These are phyloP conservation scores for Bauhinia variegata DNA, from an alignment of 306 rosid genomes.

Conservation along the genomic window DNA sequence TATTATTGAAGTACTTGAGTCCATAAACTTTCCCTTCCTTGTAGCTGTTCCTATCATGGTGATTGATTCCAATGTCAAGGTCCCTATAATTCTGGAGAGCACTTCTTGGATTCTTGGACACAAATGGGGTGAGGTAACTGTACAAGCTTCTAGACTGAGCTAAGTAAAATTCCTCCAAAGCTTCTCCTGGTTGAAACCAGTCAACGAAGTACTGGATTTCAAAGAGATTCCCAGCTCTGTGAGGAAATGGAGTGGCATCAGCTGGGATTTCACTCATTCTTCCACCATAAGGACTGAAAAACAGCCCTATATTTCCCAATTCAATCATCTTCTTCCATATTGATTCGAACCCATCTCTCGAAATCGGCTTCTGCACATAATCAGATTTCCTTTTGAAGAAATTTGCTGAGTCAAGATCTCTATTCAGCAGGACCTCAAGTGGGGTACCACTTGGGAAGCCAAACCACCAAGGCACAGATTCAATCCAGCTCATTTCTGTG, in stretches of 20 bases:
- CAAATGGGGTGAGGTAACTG: conserved; percentile 34
- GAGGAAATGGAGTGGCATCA: no score
- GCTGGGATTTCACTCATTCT: no score
- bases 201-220: no score
- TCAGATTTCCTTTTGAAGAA: no score
- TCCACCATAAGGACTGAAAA: conserved; percentile 6
- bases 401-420: conserved; percentile 3
- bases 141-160: no score
- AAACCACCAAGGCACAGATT: conserved; percentile 50
- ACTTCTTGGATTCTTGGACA: conserved; percentile 57
- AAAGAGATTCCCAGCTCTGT: no score
- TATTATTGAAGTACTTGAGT: conserved; percentile 42
- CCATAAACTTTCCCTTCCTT: conserved; percentile 51
- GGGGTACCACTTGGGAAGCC: conserved; percentile 28
- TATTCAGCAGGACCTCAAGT: conserved; percentile 37
- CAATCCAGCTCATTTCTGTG: conserved; percentile 60
- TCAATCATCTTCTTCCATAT: no score
- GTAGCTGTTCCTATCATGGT: conserved; percentile 29
- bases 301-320: conserved; percentile 49
- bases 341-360: no score
- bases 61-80: conserved; percentile 53
- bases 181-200: no score
- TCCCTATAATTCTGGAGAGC: conserved; percentile 57
- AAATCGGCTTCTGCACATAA: no score
- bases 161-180: no score